Evolutionary conservation across 129 eudicot genomes (phyloP), one percentile per base, ranked within the genome.

Genomic region (Tagetes erecta): DNA sequence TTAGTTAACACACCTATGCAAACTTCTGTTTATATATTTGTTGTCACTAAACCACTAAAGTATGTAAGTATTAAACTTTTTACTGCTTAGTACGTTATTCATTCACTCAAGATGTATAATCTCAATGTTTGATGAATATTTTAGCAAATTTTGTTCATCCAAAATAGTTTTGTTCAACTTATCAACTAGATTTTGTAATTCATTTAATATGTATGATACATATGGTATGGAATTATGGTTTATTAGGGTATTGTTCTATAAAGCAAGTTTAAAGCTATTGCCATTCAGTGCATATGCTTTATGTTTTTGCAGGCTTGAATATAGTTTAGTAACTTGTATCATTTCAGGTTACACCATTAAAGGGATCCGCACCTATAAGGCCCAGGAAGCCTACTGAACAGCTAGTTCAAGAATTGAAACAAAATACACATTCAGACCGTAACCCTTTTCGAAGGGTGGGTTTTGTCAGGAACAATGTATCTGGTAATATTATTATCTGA

Each of bases 361-460:
- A 53, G 68, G 87, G 71, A 55, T 66, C 75, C 10, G 70, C 57
- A 49, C 76, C 86, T 76, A 37, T 71, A 73, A 88, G 81, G 68
- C 78, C 86, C 56, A 69, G 79, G 78, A 80, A 81, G 47, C 78
- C 64, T 34, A 34, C 72, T 73, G 92, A 85, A 64, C 82, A 80
- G 37, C 76, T 49, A 71, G 84, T 80, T 58, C 86, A 85, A 74
- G 88, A 60, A 36, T 42, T 46, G 70, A 87, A 81, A 71, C 20
- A 73, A 42, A 73, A 72, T 75, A 52, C 86, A 64, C 64, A 83
- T 75, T 47, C 73, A 67, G 92, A 90, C 38, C 88, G 74, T 64
- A 84, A 80, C 82, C 79, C 79, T 37, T 62, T 62, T 75, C 87
- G 87, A 73, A 86, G 93, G 79, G 77, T 84, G 36, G 88, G 85